Evolutionary conservation across 257 asterid genomes (phyloP).

Genomic region (Plantago major): DNA sequence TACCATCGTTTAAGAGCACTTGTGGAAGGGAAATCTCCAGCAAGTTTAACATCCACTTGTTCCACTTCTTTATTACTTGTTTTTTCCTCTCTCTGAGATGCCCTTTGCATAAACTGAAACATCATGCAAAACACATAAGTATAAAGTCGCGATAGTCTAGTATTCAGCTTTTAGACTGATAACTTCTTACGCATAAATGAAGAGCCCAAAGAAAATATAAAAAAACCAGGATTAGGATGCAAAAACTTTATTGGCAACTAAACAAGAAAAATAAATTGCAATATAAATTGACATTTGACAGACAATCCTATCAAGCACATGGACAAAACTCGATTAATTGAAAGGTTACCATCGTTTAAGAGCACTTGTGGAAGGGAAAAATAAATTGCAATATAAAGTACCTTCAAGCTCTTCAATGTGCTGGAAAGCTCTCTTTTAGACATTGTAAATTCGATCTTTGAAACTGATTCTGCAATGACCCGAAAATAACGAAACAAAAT

Average conservation of each 20-base stretch:
- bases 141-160: conserved; percentile 2
- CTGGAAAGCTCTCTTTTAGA: conserved; percentile 82
- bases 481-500: too few relatives aligned
- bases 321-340: not conserved
- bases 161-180: not conserved
- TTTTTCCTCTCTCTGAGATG: conserved; percentile 57
- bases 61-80: conserved; percentile 36
- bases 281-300: not conserved
- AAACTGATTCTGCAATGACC: too few relatives aligned
- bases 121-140: not conserved
- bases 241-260: too few relatives aligned
- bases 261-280: too few relatives aligned
- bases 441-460: conserved; percentile 27
- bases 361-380: conserved; percentile 29
- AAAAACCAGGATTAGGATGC: not conserved
- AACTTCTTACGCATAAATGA: conserved; percentile 10
- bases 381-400: conserved; percentile 12
- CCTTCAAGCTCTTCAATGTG: conserved; percentile 88
- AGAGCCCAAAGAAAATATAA: not conserved
- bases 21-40: conserved; percentile 50
- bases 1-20: conserved; percentile 47
- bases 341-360: conserved; percentile 49
- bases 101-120: conserved; percentile 93
- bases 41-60: conserved; percentile 30
- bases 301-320: not conserved